Conservation (phyloP, 306 rosid species). For the Vachellia pachyceras region DNA sequence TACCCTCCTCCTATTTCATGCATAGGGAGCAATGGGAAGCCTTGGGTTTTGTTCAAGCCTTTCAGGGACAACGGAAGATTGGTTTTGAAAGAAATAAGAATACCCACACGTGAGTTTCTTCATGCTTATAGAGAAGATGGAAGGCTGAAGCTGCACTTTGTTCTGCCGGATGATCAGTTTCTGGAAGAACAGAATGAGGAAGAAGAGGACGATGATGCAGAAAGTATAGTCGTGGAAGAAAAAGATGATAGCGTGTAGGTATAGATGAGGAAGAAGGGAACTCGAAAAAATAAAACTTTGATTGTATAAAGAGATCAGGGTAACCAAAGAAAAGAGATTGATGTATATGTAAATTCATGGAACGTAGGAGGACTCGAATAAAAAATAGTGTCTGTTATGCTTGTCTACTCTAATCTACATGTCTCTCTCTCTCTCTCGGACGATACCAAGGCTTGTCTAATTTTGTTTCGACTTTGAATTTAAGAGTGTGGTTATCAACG, state of each 20-base stretch:
- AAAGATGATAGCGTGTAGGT: conserved; percentile 4
- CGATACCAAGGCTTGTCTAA: not conserved
- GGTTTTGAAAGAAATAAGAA: conserved; percentile 75
- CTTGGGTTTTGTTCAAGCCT: conserved; percentile 75
- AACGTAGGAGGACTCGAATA: conserved; percentile 1
- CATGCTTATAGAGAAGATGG: conserved; percentile 90
- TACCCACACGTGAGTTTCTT: conserved; percentile 70
- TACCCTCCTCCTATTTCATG: conserved; percentile 96
- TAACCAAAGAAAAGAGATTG: conserved; percentile 35
- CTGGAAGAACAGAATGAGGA: conserved; percentile 42
- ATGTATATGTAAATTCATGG: conserved; percentile 32
- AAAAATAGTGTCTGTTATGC: not conserved
- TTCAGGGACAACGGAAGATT: conserved; percentile 81
- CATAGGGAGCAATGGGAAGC: conserved; percentile 78
- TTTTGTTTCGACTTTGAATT: not conserved
- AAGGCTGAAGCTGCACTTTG: conserved; percentile 75
- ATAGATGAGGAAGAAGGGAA: conserved; percentile 27
- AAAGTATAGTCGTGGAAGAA: not conserved
- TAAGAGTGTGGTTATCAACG: not conserved
- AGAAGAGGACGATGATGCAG: not conserved
- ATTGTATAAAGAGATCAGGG: conserved; percentile 26
- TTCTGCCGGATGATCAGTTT: conserved; percentile 57
- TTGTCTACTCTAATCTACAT: conserved; percentile 12
- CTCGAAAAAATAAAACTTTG: conserved; percentile 25
- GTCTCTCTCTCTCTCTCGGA: not conserved